phyloP scores from a whole-genome alignment of 768 basidiomycete genomes.

The Lactifluus echinatus region DNA sequence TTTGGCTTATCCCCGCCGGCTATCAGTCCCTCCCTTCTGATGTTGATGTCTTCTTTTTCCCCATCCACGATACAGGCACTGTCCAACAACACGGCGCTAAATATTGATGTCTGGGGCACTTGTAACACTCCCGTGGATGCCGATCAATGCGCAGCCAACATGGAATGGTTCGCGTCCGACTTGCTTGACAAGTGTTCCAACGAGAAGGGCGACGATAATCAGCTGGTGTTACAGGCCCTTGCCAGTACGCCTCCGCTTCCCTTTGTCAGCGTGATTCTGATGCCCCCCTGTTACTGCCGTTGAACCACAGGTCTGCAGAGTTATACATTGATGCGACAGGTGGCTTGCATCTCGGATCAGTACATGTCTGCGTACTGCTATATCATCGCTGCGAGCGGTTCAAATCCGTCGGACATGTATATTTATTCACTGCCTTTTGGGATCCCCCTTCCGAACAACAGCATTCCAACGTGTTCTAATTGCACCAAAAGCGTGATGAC shows the following conservation, averaged over 20 bases:
- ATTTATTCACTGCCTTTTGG: slow-evolving; percentile 65
- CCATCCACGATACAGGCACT: slow-evolving; percentile 44
- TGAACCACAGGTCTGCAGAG: slow-evolving; percentile 44
- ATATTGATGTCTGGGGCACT: slow-evolving; percentile 67
- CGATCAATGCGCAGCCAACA: slow-evolving; percentile 53
- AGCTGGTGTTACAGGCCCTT: slow-evolving; percentile 45
- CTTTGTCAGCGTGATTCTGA: not conserved
- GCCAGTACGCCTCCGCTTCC: slow-evolving; percentile 34
- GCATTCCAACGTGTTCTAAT: slow-evolving; percentile 47
- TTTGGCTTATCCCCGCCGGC: slow-evolving; percentile 20
- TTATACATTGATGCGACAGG: slow-evolving; percentile 52
- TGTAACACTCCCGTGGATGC: slow-evolving; percentile 51
- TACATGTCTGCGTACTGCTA: slow-evolving; percentile 64
- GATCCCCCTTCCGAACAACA: slow-evolving; percentile 39
- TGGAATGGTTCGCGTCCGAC: slow-evolving; percentile 50
- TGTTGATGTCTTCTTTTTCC: slow-evolving; percentile 11
- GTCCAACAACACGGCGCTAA: slow-evolving; percentile 50
- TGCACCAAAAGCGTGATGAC: slow-evolving; percentile 56
- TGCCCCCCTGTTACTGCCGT: not conserved
- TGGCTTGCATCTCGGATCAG: slow-evolving; percentile 52
- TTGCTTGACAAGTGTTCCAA: slow-evolving; percentile 43
- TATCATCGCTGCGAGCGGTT: slow-evolving; percentile 47
- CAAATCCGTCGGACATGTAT: slow-evolving; percentile 60
- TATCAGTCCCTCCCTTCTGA: slow-evolving; percentile 10
- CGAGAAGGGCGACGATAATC: slow-evolving; percentile 48